These are phyloP conservation scores for Gossypium schwendimanii DNA, from an alignment of 441 rosid genomes.

Conservation along the genomic window DNA sequence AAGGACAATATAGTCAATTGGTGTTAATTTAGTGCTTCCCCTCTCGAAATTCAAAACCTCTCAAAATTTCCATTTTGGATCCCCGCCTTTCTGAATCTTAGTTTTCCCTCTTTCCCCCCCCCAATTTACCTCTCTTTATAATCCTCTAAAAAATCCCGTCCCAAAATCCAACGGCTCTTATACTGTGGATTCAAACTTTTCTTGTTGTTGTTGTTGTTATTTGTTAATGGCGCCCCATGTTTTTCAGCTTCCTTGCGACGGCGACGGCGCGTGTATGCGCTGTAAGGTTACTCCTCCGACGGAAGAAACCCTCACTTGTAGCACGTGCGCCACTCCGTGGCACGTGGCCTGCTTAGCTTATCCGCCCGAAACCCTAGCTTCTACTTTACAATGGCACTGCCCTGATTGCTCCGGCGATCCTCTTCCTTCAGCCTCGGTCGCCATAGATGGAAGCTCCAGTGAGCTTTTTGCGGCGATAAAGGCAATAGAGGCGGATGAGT, in stretches of 20 bases:
- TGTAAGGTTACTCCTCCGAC: constrained; percentile 30
- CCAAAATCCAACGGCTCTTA: neutral
- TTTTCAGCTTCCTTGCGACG: constrained; percentile 52
- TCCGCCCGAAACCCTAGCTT: constrained; percentile 14
- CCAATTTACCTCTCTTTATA: constrained; percentile 2
- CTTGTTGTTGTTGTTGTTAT: neutral
- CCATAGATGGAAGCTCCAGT: neutral
- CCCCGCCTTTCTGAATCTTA: neutral
- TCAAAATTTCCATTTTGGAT: neutral
- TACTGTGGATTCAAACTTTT: neutral
- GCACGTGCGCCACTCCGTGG: constrained; percentile 48
- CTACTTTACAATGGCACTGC: constrained; percentile 21
- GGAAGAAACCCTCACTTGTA: constrained; percentile 40
- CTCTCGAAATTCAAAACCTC: constrained; percentile 7
- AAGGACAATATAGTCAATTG: constrained; percentile 3
- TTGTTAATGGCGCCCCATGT: constrained; percentile 32
- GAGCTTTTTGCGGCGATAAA: constrained; percentile 20
- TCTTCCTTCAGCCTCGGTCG: neutral
- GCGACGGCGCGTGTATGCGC: constrained; percentile 41
- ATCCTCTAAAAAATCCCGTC: neutral
- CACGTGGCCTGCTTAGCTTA: constrained; percentile 23
- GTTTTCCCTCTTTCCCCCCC: neutral
- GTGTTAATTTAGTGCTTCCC: neutral
- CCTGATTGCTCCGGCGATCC: constrained; percentile 19
- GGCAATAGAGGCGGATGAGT: constrained; percentile 21